Conservation (phyloP, 257 asterid species). For the Salvia rosmarinus region DNA sequence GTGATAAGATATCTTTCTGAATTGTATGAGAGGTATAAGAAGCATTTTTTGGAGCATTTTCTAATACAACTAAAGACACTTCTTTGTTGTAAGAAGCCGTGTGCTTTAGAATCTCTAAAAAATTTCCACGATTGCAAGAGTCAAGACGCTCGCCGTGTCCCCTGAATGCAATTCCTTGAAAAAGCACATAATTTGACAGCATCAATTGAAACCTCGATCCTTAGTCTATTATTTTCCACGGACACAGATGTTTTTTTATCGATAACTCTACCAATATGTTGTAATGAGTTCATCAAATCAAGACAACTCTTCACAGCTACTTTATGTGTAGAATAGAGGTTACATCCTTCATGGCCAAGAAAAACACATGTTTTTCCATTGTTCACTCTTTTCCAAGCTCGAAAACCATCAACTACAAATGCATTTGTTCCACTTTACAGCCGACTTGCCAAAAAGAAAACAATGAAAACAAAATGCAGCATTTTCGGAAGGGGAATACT, state of each 20-base stretch:
- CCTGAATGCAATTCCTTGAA: too few relatives aligned
- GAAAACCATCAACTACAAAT: conserved; percentile 19
- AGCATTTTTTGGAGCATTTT: conserved; percentile 15
- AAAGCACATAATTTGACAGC: too few relatives aligned
- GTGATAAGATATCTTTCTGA: conserved; percentile 16
- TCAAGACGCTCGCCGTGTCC: too few relatives aligned
- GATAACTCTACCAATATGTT: background rate
- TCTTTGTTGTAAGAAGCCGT: too few relatives aligned
- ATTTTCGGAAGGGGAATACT: conserved; percentile 25
- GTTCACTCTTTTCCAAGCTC: background rate
- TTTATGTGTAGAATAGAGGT: too few relatives aligned
- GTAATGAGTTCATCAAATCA: too few relatives aligned
- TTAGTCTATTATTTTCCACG: background rate
- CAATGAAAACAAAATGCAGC: conserved; percentile 1
- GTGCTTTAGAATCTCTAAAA: too few relatives aligned
- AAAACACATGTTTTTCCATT: conserved; percentile 6
- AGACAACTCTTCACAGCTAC: too few relatives aligned
- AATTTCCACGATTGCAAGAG: too few relatives aligned
- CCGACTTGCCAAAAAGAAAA: background rate
- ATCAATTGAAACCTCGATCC: conserved; percentile 1
- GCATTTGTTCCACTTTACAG: background rate
- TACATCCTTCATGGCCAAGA: too few relatives aligned
- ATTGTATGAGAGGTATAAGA: conserved; percentile 5
- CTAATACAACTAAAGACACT: too few relatives aligned
- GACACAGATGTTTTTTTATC: background rate